Conservation (phyloP, 1,284 basidiomycete genomes). For the Omphalotus olearius region DNA sequence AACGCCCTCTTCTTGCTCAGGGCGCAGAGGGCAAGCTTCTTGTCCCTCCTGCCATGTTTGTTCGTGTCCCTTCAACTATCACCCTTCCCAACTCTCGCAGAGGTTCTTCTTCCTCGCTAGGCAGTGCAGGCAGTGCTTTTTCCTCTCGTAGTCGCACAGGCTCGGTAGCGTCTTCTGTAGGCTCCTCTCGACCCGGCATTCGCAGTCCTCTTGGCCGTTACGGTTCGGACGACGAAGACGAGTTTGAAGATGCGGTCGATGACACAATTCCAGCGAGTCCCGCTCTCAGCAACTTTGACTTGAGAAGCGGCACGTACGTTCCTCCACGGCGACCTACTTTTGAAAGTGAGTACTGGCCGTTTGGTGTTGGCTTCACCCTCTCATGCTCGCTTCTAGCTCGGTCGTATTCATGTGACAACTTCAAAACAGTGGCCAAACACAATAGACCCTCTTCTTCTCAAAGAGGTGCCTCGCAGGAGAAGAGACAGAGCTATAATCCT, state of each 20-base stretch:
- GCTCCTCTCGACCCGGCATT: conserved; percentile 7
- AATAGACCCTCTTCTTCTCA: too few species aligned
- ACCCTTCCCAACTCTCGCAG: conserved; percentile 29
- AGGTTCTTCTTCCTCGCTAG: conserved; percentile 15
- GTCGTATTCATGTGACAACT: conserved; percentile 68
- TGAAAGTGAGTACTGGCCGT: conserved; percentile 35
- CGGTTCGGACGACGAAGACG: conserved; percentile 9
- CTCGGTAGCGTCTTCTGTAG: conserved; percentile 7
- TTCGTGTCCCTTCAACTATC: conserved; percentile 35
- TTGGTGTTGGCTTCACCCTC: not conserved
- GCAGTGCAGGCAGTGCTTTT: conserved; percentile 4
- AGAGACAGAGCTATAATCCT: conserved; percentile 8
- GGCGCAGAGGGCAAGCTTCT: conserved; percentile 62
- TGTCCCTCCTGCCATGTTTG: conserved; percentile 54
- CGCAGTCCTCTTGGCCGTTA: conserved; percentile 11
- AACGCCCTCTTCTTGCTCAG: conserved; percentile 48
- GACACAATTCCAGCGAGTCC: conserved; percentile 7
- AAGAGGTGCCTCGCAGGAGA: not conserved
- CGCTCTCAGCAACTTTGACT: conserved; percentile 4
- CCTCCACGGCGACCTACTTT: conserved; percentile 22
- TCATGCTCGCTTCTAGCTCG: conserved; percentile 36
- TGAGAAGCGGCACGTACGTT: not conserved
- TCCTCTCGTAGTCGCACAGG: conserved; percentile 10
- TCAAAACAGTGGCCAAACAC: conserved; percentile 17
- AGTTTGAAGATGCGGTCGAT: conserved; percentile 24